A percentile compares a stretch with the other conserved stretches of the same genome.
These are phyloP conservation scores for Podospora anserina DNA, from an alignment of 495 filamentous ascomycete species.

Conservation along the genomic window DNA sequence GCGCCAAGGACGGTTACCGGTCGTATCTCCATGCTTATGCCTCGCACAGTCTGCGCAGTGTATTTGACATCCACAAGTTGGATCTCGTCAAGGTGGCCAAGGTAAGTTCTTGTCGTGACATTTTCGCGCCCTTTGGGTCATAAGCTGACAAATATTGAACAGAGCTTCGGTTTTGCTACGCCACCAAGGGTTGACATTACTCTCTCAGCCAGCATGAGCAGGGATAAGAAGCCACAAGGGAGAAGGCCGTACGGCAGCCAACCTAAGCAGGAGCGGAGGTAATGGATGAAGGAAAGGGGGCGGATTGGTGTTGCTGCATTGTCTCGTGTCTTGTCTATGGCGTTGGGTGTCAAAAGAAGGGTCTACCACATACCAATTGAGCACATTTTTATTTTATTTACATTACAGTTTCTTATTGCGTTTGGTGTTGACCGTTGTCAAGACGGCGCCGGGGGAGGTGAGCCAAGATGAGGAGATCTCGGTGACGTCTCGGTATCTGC, in stretches of 20 bases:
- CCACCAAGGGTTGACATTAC: constrained; percentile 91
- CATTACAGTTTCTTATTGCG: neutral
- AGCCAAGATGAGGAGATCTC: neutral
- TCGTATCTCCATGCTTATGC: constrained; percentile 95
- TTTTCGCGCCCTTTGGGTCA: neutral
- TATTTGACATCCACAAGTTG: constrained; percentile 91
- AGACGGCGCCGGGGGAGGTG: neutral
- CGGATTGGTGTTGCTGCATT: neutral
- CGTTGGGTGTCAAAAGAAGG: constrained; percentile 10
- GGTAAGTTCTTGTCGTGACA: constrained; percentile 14
- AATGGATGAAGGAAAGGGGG: constrained; percentile 3
- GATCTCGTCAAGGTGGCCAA: constrained; percentile 93
- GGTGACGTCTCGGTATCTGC: constrained; percentile 1
- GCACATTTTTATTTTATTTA: neutral
- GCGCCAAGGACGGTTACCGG: constrained; percentile 63
- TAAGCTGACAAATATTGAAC: constrained; percentile 13
- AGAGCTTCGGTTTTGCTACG: constrained; percentile 79
- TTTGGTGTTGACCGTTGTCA: neutral
- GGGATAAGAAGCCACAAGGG: constrained; percentile 77
- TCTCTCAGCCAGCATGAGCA: constrained; percentile 78
- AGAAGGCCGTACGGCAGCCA: constrained; percentile 77
- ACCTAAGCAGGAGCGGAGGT: constrained; percentile 37
- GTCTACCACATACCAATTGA: constrained; percentile 5
- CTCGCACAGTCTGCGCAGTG: constrained; percentile 79
- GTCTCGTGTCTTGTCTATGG: neutral